Conservation (phyloP, 495 filamentous ascomycete genomes). For the Durotheca rogersii region DNA sequence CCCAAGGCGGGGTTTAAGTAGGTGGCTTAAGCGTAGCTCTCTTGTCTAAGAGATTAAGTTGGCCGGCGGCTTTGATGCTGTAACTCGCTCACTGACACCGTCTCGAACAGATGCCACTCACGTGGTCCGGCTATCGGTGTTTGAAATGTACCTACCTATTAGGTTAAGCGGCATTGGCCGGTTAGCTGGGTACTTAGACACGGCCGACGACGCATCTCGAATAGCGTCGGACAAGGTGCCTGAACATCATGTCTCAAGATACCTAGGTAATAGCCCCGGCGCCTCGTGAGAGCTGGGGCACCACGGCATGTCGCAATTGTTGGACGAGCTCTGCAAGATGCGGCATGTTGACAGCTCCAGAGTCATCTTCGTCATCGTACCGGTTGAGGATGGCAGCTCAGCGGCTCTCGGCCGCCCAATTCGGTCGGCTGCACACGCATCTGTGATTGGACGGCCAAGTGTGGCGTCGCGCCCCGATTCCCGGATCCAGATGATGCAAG, state of each 20-base stretch:
- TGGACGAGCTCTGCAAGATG: no score
- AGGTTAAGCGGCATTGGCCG: constrained; percentile 6
- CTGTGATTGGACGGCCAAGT: constrained; percentile 20
- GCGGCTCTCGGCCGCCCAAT: constrained; percentile 21
- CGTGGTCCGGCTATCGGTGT: constrained; percentile 22
- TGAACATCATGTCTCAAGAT: no score
- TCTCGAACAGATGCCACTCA: neutral
- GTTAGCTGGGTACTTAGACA: no score
- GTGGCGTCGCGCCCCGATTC: constrained; percentile 30
- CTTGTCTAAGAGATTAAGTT: neutral
- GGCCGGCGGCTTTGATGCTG: neutral
- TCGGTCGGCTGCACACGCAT: constrained; percentile 13
- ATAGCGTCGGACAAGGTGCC: no score
- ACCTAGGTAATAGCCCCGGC: no score
- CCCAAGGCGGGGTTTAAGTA: no score
- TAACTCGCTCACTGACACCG: neutral
- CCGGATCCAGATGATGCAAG: constrained; percentile 33
- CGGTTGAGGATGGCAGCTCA: no score
- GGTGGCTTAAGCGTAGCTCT: neutral
- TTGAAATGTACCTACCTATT: neutral
- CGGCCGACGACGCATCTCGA: no score
- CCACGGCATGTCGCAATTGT: no score
- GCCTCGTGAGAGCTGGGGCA: no score
- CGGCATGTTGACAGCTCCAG: no score
- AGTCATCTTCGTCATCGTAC: no score